Evolutionary conservation across 768 basidiomycete species (phyloP).

Genomic region (Sistotremastrum niveocremeum): DNA sequence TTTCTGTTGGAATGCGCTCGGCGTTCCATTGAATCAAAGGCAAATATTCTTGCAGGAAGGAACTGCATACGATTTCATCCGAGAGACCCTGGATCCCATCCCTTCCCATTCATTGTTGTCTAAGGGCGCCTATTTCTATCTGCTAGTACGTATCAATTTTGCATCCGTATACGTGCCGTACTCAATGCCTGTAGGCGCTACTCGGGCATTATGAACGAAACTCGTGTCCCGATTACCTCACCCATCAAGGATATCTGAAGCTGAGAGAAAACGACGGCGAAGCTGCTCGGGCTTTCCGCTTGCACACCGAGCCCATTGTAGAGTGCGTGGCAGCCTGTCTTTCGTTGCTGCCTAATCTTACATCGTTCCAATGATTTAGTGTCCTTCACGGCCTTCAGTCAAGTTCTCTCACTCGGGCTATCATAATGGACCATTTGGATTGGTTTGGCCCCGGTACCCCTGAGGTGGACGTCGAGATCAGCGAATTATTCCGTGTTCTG

Average conservation of each 20-base stretch:
- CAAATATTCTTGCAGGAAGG: slow-evolving; percentile 44
- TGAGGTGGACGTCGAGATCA: slow-evolving; percentile 40
- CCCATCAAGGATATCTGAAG: slow-evolving; percentile 40
- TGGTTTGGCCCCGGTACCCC: slow-evolving; percentile 37
- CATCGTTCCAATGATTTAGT: slow-evolving; percentile 13
- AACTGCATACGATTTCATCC: slow-evolving; percentile 32
- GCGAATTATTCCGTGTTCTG: slow-evolving; percentile 43
- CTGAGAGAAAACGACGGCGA: slow-evolving; percentile 35
- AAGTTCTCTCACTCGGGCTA: slow-evolving; percentile 44
- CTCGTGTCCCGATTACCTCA: slow-evolving; percentile 54
- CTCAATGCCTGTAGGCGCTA: slow-evolving; percentile 11
- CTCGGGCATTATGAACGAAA: slow-evolving; percentile 42
- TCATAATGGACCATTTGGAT: slow-evolving; percentile 64
- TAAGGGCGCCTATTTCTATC: slow-evolving; percentile 55
- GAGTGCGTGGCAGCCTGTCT: slow-evolving; percentile 28
- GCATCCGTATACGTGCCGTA: background rate
- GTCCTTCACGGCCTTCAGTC: slow-evolving; percentile 30
- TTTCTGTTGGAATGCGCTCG: slow-evolving; percentile 69
- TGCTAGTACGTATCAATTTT: slow-evolving; percentile 23
- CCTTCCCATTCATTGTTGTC: slow-evolving; percentile 29
- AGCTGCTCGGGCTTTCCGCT: slow-evolving; percentile 39
- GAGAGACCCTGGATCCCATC: slow-evolving; percentile 38
- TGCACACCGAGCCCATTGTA: slow-evolving; percentile 61
- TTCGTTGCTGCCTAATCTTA: background rate
- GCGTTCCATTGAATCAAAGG: slow-evolving; percentile 60